Percentiles rank a stretch among this genome's conserved stretches.
Conservation (phyloP, 768 basidiomycete species). For the Boletus fagicola region DNA sequence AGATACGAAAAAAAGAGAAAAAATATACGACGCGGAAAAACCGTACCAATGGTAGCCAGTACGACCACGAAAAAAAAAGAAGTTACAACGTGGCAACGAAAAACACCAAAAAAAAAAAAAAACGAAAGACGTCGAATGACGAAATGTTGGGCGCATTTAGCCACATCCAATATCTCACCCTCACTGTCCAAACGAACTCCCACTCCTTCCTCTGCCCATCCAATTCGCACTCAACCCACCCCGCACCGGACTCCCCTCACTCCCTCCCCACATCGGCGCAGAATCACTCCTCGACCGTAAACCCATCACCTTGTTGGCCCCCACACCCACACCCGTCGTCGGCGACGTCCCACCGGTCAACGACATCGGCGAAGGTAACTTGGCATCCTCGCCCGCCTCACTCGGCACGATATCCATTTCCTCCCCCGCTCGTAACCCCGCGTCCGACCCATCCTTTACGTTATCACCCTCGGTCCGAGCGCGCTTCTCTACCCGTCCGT, state of each 20-base stretch:
- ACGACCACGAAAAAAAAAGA: background rate
- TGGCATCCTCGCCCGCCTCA: constrained; percentile 14
- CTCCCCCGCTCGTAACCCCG: constrained; percentile 11
- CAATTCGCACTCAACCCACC: constrained; percentile 31
- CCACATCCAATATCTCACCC: background rate
- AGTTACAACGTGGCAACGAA: background rate
- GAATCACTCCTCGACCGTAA: constrained; percentile 27
- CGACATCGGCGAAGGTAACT: constrained; percentile 24
- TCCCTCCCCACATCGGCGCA: constrained; percentile 22
- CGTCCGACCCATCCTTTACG: constrained; percentile 3
- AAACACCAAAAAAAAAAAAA: background rate
- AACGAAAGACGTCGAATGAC: constrained; percentile 27
- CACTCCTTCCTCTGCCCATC: constrained; percentile 27
- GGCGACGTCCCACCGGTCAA: constrained; percentile 12
- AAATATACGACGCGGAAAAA: background rate
- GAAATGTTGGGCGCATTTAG: constrained; percentile 12
- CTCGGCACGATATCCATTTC: constrained; percentile 28
- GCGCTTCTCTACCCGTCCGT: constrained; percentile 27
- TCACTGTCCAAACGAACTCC: constrained; percentile 30
- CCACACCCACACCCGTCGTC: constrained; percentile 15
- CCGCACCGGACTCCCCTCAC: constrained; percentile 16
- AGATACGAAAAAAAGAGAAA: background rate
- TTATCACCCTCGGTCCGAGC: constrained; percentile 20
- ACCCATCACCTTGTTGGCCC: constrained; percentile 19
- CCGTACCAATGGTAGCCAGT: background rate